Conservation (phyloP, 2,329 filamentous ascomycete genomes). For the Colletotrichum sp. region DNA sequence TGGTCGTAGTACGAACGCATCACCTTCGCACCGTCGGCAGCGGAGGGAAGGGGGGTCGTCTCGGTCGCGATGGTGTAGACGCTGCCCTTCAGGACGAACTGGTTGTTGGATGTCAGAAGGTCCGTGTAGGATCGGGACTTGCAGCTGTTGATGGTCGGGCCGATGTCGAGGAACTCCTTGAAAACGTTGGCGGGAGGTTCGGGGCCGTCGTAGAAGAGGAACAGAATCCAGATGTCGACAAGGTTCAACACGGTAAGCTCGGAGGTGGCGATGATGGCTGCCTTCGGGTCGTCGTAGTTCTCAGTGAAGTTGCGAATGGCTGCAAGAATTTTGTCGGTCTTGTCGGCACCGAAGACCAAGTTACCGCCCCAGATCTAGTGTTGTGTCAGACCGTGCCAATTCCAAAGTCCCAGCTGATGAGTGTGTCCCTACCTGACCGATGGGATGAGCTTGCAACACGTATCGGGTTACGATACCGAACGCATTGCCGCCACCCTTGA, state of each 20-base stretch:
- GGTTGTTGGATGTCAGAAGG: conserved; percentile 46
- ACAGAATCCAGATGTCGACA: conserved; percentile 62
- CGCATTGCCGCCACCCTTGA: conserved; percentile 63
- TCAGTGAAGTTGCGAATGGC: conserved; percentile 61
- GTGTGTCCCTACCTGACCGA: conserved; percentile 26
- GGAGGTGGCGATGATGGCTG: conserved; percentile 63
- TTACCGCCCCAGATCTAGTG: conserved; percentile 47
- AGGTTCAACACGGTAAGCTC: conserved; percentile 47
- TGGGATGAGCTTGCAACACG: conserved; percentile 44
- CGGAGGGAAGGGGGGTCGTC: conserved; percentile 36
- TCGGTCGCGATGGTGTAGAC: conserved; percentile 44
- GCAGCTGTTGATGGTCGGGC: conserved; percentile 45
- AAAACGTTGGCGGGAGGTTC: conserved; percentile 58
- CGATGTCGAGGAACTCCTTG: conserved; percentile 57
- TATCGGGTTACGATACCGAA: conserved; percentile 57
- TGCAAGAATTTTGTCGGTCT: conserved; percentile 42
- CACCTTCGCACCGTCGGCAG: conserved; percentile 29
- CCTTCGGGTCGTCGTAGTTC: conserved; percentile 61
- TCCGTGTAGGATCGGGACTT: conserved; percentile 52
- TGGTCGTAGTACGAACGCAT: conserved; percentile 34
- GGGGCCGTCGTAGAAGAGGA: conserved; percentile 67
- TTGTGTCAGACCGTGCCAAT: background rate
- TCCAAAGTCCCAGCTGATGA: background rate
- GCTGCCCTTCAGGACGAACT: conserved; percentile 35
- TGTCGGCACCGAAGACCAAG: conserved; percentile 38